Base-by-base conservation (phyloP, 1,139 yeast genomes). In the Scheffersomyces illinoinensis region DNA sequence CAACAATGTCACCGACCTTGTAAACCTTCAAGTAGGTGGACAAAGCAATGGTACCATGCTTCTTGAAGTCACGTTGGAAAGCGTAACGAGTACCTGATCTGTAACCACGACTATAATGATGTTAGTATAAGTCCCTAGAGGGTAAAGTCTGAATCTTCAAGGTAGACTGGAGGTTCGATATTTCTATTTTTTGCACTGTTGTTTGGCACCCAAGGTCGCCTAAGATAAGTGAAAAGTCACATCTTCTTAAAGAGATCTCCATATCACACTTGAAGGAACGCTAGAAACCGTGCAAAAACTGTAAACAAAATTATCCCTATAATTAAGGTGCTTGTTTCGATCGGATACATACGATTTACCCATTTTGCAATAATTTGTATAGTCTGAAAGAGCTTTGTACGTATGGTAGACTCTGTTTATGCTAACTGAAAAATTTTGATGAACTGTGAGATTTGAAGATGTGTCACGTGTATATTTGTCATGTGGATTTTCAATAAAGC, bases 31-130 rank as follows among this genome's bases (percentile, higher is more conserved):
- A 85, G 93, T 93, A 93, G 78, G 96, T 90, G 71, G 97, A 90
- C 85, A 93, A 85, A 69, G 97, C 87, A 77, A 91, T 86, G 75
- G 88, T 81, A 82, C 98, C 98, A 84, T 92, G 95, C 86, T 91
- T 92, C 87, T 90, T 91, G 91, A 89, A 93, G 88, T 92, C 98
- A 85, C 98, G 93, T 84, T 91, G 90, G 93, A 93, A 93, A 85
- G 95, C 95, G 93, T 93, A 93, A 85, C 98, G 96, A 85, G 98
- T 93, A 87, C 98, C 95, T 76, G 97, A 91, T 92, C 98, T 92
- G 89, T 90, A 92, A 89, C 98, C 98, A 87, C 91, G 97, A 84
- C 93, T 89, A 74, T 18, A 60, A 46, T 66, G 58, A 53, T 57
- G 66, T 64, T 62, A 63, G 65, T 61, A 60, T 33, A 33, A 33